phyloP scores from a whole-genome alignment of 164 flowering plant genomes.

The Paratinospora sagittata region DNA sequence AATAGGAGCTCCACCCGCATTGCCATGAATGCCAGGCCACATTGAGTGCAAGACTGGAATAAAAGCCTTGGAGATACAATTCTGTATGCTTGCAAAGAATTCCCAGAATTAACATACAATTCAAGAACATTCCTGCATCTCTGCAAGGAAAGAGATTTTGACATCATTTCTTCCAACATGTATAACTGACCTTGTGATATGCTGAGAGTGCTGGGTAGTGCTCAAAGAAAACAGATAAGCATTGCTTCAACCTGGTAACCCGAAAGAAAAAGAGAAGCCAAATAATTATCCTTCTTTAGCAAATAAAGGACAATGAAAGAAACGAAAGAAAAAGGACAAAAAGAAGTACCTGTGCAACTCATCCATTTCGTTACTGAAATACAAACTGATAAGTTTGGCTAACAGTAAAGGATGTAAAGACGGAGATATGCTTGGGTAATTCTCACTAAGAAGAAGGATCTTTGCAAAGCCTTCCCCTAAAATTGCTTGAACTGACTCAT shows the following conservation, averaged over 20 bases:
- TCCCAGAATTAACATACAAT: constrained; percentile 3
- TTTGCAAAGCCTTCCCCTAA: constrained; percentile 92
- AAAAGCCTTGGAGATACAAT: constrained; percentile 70
- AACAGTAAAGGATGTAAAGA: constrained; percentile 49
- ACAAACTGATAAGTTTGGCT: constrained; percentile 56
- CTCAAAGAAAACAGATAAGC: constrained; percentile 93
- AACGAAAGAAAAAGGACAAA: neutral
- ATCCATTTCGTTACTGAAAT: constrained; percentile 55
- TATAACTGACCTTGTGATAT: constrained; percentile 67
- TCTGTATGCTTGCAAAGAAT: constrained; percentile 42
- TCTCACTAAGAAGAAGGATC: constrained; percentile 73
- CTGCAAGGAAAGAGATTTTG: neutral
- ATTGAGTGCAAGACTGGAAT: constrained; percentile 69
- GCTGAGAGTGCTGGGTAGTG: constrained; percentile 79
- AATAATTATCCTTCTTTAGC: neutral
- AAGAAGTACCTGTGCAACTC: constrained; percentile 49
- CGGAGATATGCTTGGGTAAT: constrained; percentile 55
- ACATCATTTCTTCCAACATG: neutral
- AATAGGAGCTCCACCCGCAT: constrained; percentile 50
- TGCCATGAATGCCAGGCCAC: constrained; percentile 91
- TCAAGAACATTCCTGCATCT: neutral
- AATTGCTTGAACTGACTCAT: constrained; percentile 59
- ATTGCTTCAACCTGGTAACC: constrained; percentile 72
- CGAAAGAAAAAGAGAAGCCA: constrained; percentile 4
- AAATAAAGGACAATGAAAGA: neutral